Base-by-base conservation (phyloP, 225 moss, liverwort and hornwort species). In the Polytrichum formosum region DNA sequence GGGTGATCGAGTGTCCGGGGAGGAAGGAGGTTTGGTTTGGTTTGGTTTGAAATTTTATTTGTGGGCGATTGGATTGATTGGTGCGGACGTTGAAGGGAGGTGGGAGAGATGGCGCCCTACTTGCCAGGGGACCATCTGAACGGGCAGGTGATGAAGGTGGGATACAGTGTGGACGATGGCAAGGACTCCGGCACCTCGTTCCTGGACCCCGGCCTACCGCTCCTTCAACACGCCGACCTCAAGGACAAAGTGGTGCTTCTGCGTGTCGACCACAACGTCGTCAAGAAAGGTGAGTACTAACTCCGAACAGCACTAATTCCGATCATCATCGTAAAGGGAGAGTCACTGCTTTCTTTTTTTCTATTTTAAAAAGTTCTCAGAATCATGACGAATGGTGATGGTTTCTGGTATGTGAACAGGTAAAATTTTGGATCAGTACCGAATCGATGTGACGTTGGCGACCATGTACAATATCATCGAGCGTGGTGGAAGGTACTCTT, bases 381-480 rank as follows among this genome's bases (percentile, higher is more conserved):
- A n/a, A 6, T 6, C 30, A 26, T 18, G 18, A 18, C n/a, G 5
- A 18, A n/a, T 19, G 56, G n/a, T 58, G 56, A n/a, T 58, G 21
- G 58, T 26, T 70, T 26, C 13, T 25, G 37, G 28, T 61, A 13
- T 64, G 18, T 60, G 69, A 55, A 16, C 70, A 95, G 92, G 92
- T 6, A 91, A 89, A 61, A 83, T 95, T 10, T 67, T 74, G 79
- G 94, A 95, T 65, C 89, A 95, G 67, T 95, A 95, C 73, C 77
- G 92, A 65, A 86, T 95, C 33, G 94, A 95, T 67, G 92, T 95
- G 18, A 95, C 94, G 7, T 70, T 91, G 56, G 90, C 92, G 62
- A 92, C 92, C 69, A 90, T 92, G 90, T 95, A 95, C 75, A 95
- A 92, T 63, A 95, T 95, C 74, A 85, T 95, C 29, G 94, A 95